Base-by-base conservation (phyloP, 2,329 filamentous ascomycete species). In the Dothideomycetidae sp. region DNA sequence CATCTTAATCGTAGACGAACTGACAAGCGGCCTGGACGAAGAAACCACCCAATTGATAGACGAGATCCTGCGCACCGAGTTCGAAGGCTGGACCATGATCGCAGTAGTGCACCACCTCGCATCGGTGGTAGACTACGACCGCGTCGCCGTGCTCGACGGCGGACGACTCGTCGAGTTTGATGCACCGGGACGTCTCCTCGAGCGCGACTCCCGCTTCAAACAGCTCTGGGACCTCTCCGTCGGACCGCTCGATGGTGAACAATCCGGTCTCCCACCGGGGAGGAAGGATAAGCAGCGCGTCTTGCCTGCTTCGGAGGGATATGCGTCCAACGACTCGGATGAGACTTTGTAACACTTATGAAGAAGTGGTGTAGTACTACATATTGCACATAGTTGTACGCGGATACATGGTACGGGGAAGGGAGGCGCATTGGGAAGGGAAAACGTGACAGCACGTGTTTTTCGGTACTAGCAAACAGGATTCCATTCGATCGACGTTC, bases 81-180 rank as follows among this genome's bases (percentile, higher is more conserved):
- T 78, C 49, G 51, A 54, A 2, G 58, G 57, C 3, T 68, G 71
- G 42, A 81, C 77, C 0, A 67, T 81, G 39, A 60, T 74, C 34
- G 61, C 66, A 0, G 66, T 74, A 1, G 68, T 68, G 3, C 70
- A 74, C 51, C 66, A 68, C 13, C 57, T 73, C 23, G 63, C 70
- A 29, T 68, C 68, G 41, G 67, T 74, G 10, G 54, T 68, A 40
- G 63, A 67, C 37, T 70, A 67, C 46, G 67, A 72, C 47, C 53
- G 52, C 21, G 61, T 73, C 13, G 57, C 63, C 1, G 63, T 72
- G 5, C 59, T 72, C 55, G 63, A 70, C 15, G 50, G 53, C 7
- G 69, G 68, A 3, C 47, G 49, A 31, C 50, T 71, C 4, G 59
- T 65, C 2, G 68, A 73, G 38, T 34, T 42, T 17, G 49, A 45